Conservation (phyloP, 805 yeast species). For the Metschnikowia shivogae region DNA sequence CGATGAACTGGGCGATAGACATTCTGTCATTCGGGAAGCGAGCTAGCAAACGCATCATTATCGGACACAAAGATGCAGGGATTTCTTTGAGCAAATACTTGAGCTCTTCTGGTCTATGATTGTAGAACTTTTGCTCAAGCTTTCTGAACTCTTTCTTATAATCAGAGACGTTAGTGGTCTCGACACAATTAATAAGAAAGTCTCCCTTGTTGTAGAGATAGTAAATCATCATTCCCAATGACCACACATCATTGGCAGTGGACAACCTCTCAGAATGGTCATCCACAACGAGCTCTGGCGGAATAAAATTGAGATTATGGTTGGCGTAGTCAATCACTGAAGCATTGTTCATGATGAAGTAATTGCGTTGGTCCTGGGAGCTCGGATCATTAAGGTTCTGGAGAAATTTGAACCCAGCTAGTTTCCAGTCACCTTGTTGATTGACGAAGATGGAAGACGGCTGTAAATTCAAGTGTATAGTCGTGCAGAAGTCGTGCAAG, state of each 20-base stretch:
- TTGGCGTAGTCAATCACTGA: conserved; percentile 77
- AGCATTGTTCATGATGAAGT: conserved; percentile 65
- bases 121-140: conserved; percentile 44
- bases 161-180: conserved; percentile 51
- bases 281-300: conserved; percentile 79
- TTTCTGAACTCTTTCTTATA: conserved; percentile 53
- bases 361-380: conserved; percentile 49
- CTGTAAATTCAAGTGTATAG: conserved; percentile 71
- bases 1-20: conserved; percentile 62
- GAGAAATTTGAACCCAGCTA: conserved; percentile 63
- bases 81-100: conserved; percentile 49
- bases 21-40: conserved; percentile 56
- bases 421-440: conserved; percentile 89
- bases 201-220: conserved; percentile 60
- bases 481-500: conserved; percentile 70
- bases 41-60: conserved; percentile 51
- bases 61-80: conserved; percentile 51
- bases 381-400: conserved; percentile 48
- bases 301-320: conserved; percentile 66
- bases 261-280: conserved; percentile 45
- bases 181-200: conserved; percentile 37
- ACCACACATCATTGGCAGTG: conserved; percentile 74
- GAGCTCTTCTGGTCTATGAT: conserved; percentile 30
- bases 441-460: conserved; percentile 77
- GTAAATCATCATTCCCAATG: conserved; percentile 74